Conservation (phyloP, 768 basidiomycete species). For the Galerina sulciceps region DNA sequence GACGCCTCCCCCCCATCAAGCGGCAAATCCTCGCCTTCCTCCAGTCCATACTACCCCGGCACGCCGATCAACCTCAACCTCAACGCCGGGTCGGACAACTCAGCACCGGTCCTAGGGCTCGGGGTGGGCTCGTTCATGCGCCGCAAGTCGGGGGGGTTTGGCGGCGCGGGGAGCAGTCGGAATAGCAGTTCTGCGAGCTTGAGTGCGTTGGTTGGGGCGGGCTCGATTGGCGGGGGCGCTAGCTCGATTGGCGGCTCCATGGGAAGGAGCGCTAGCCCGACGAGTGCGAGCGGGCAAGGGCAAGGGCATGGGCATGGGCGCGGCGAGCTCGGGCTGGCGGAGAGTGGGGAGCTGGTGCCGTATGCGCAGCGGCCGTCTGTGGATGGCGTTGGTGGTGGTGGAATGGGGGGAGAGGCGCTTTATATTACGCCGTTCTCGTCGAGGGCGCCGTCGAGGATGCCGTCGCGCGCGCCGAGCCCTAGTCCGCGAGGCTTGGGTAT, state of each 20-base stretch:
- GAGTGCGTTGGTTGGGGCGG: constrained; percentile 15
- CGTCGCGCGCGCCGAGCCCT: constrained; percentile 36
- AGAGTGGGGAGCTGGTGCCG: constrained; percentile 23
- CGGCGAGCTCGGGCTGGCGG: constrained; percentile 17
- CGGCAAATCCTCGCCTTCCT: constrained; percentile 22
- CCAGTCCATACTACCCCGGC: constrained; percentile 19
- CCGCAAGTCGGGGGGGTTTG: constrained; percentile 26
- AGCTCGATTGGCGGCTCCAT: no score
- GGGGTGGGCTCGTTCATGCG: constrained; percentile 29
- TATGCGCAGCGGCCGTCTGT: constrained; percentile 2
- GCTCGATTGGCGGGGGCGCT: no score
- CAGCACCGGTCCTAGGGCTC: constrained; percentile 12
- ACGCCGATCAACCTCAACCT: no score
- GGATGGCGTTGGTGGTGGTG: constrained; percentile 35
- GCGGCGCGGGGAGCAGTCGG: constrained; percentile 20
- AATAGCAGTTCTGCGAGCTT: constrained; percentile 28
- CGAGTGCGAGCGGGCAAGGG: constrained; percentile 1
- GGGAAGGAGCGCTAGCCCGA: no score
- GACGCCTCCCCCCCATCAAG: constrained; percentile 20
- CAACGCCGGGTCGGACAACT: neutral
- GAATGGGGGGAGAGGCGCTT: constrained; percentile 40
- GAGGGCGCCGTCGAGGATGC: constrained; percentile 35
- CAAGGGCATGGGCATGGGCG: neutral
- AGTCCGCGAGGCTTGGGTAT: neutral
- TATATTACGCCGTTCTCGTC: constrained; percentile 48